Evolutionary conservation across 116 monocot genomes (phyloP).

Genomic region (Posidonia oceanica): DNA sequence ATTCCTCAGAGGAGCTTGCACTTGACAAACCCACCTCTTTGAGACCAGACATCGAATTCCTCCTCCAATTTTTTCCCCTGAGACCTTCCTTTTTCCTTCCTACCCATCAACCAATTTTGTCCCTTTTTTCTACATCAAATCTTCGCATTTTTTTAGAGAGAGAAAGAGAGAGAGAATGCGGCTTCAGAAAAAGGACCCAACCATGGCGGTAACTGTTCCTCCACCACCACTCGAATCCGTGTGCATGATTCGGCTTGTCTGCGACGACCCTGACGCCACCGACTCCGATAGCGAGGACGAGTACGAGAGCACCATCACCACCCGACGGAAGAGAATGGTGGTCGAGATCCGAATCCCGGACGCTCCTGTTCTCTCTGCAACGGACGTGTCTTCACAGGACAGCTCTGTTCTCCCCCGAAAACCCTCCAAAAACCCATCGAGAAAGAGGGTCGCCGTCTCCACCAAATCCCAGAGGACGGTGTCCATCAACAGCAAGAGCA

Average conservation of each 20-base stretch:
- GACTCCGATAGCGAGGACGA: conserved; percentile 15
- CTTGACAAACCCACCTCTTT: neutral
- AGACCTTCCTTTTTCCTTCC: neutral
- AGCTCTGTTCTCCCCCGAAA: neutral
- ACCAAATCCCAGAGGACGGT: neutral
- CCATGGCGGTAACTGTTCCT: neutral
- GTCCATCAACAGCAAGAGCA: neutral
- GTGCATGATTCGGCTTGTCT: conserved; percentile 13
- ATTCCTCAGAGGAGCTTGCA: neutral
- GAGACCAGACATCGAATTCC: neutral
- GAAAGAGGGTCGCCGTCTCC: neutral
- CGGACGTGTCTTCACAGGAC: neutral
- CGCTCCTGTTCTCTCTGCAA: neutral
- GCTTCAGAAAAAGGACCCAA: neutral
- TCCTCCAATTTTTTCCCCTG: neutral
- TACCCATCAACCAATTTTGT: neutral
- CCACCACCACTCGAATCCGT: neutral
- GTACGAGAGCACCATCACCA: neutral
- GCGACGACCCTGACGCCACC: conserved; percentile 20
- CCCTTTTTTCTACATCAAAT: neutral
- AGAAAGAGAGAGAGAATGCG: neutral
- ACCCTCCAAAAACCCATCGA: neutral
- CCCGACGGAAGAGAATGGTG: neutral
- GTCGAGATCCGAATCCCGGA: conserved; percentile 15
- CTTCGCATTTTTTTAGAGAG: neutral